These are phyloP conservation scores for Maudiozyma pseudohumilis DNA, from an alignment of 805 yeast genomes.

Conservation along the genomic window DNA sequence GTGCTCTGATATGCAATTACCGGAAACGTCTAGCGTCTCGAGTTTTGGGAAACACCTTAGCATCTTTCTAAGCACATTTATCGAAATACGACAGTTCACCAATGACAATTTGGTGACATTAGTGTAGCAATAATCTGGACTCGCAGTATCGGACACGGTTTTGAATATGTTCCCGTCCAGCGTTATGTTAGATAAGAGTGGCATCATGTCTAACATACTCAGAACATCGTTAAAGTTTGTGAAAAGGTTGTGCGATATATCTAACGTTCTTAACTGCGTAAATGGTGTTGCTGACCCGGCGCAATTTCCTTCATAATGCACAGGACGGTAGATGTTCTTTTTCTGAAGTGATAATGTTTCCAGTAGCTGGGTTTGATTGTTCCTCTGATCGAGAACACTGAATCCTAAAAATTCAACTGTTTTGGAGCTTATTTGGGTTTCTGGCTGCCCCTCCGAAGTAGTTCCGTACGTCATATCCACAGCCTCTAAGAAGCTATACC, in stretches of 20 bases:
- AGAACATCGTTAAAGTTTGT: constrained; percentile 32
- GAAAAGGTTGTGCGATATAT: constrained; percentile 53
- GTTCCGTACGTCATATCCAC: constrained; percentile 40
- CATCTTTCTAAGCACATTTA: constrained; percentile 5
- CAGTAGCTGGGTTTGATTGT: constrained; percentile 38
- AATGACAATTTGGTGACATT: constrained; percentile 16
- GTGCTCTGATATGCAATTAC: constrained; percentile 12
- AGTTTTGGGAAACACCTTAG: constrained; percentile 31
- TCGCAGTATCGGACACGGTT: neutral
- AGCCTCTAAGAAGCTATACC: constrained; percentile 37
- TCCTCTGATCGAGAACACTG: constrained; percentile 41
- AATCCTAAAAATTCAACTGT: constrained; percentile 56
- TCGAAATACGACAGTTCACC: constrained; percentile 15
- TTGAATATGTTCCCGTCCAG: constrained; percentile 15
- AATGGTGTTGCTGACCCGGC: constrained; percentile 1
- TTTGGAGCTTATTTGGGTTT: constrained; percentile 46
- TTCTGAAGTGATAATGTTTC: constrained; percentile 37
- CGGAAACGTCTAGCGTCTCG: constrained; percentile 7
- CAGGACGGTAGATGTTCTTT: neutral
- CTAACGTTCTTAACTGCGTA: constrained; percentile 33
- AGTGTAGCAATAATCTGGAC: neutral
- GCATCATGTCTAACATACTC: constrained; percentile 23
- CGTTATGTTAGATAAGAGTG: constrained; percentile 10
- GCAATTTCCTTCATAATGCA: neutral
- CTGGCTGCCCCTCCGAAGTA: constrained; percentile 23